Conservation (phyloP, 2,329 filamentous ascomycete species). For the Penicillium sp. region DNA sequence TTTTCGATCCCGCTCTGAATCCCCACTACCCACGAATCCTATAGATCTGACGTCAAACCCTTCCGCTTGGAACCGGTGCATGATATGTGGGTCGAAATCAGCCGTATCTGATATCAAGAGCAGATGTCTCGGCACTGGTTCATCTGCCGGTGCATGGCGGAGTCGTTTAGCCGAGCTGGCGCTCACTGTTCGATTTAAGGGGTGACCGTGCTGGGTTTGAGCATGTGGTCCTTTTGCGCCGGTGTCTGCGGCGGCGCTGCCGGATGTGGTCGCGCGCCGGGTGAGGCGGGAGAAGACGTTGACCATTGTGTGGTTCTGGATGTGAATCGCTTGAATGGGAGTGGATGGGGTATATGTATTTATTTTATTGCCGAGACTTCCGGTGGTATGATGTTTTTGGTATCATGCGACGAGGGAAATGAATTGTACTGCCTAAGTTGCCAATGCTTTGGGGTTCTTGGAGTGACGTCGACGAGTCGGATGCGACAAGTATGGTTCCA, state of each 20-base stretch:
- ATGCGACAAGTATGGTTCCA: constrained; percentile 2
- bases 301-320: constrained; percentile 11
- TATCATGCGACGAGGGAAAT: constrained; percentile 9
- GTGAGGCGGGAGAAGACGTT: constrained; percentile 21
- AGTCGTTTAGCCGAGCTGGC: constrained; percentile 15
- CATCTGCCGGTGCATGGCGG: constrained; percentile 8
- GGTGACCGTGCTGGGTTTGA: constrained; percentile 1
- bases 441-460: constrained; percentile 13
- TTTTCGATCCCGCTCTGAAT: constrained; percentile 49
- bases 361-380: neutral
- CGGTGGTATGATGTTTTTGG: constrained; percentile 5
- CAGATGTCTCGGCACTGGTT: constrained; percentile 25
- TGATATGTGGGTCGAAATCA: constrained; percentile 52
- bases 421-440: constrained; percentile 10
- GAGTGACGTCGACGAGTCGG: constrained; percentile 20
- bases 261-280: constrained; percentile 15
- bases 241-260: constrained; percentile 1
- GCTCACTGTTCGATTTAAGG: constrained; percentile 14
- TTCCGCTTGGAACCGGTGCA: constrained; percentile 56
- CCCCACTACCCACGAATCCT: constrained; percentile 36
- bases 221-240: neutral
- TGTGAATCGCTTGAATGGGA: neutral
- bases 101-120: constrained; percentile 30
- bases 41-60: constrained; percentile 59
- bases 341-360: neutral